Percentiles rank a stretch among this genome's conserved stretches.
Evolutionary conservation across 331 rosid species (phyloP).

Genomic region (Quercus phellos): DNA sequence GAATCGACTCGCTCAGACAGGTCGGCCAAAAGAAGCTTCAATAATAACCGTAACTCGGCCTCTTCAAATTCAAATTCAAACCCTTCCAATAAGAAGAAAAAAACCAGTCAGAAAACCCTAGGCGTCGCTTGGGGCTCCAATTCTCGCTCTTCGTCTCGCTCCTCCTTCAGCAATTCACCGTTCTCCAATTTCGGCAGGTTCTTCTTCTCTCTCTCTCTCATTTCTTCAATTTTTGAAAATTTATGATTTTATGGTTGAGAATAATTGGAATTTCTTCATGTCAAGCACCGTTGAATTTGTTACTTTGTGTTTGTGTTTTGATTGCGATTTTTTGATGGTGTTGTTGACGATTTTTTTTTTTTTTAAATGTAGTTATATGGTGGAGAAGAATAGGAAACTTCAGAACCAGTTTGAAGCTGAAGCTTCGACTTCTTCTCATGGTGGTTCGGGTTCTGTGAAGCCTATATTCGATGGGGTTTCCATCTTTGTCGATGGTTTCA

Average conservation of each 20-base stretch:
- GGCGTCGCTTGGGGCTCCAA: conserved; percentile 79
- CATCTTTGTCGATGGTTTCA: conserved; percentile 88
- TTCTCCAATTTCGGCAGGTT: conserved; percentile 72
- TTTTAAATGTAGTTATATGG: conserved; percentile 61
- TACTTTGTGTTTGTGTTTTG: not conserved
- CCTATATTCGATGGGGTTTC: conserved; percentile 69
- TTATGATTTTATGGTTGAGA: not conserved
- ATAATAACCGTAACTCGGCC: conserved; percentile 20
- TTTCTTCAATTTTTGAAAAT: not conserved
- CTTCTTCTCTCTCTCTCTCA: not conserved
- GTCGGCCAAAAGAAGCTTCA: conserved; percentile 48
- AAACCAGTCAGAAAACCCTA: conserved; percentile 66
- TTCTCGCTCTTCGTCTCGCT: conserved; percentile 50
- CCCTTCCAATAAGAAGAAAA: conserved; percentile 27
- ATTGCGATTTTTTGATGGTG: not conserved
- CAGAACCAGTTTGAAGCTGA: conserved; percentile 63
- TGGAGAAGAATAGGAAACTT: conserved; percentile 64
- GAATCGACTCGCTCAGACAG: conserved; percentile 49
- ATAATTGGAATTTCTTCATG: not conserved
- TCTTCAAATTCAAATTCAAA: conserved; percentile 17
- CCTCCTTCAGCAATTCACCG: conserved; percentile 53
- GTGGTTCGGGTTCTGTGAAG: conserved; percentile 33
- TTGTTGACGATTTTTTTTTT: not conserved
- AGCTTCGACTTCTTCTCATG: conserved; percentile 42
- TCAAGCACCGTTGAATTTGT: not conserved